A percentile compares a stretch with the other conserved stretches of the same genome.
Conservation (phyloP, 2,329 filamentous ascomycete species). For the Pseudopithomyces chartarum region DNA sequence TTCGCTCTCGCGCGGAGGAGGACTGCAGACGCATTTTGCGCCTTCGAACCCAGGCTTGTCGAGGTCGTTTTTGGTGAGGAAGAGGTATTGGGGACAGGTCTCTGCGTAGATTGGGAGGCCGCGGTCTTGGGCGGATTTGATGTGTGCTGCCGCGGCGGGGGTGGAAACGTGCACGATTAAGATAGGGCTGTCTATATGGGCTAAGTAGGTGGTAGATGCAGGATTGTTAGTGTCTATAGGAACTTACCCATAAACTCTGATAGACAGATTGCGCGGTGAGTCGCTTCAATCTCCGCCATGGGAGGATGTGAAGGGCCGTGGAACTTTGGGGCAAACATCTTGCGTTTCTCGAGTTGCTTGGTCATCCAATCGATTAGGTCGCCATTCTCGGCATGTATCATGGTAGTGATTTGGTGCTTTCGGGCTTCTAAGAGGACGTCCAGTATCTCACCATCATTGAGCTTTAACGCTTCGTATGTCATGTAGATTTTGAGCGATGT, state of each 20-base stretch:
- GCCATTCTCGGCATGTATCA: conserved; percentile 62
- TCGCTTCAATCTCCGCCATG: conserved; percentile 58
- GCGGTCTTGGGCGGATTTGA: conserved; percentile 55
- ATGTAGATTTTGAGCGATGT: conserved; percentile 52
- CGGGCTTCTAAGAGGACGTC: conserved; percentile 46
- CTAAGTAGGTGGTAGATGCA: neutral
- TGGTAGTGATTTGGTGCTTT: conserved; percentile 57
- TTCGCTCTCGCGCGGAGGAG: conserved; percentile 54
- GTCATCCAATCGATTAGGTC: conserved; percentile 62
- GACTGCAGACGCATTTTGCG: conserved; percentile 61
- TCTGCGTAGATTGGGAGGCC: conserved; percentile 59
- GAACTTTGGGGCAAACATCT: conserved; percentile 57
- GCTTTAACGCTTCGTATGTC: conserved; percentile 47
- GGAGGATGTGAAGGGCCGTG: conserved; percentile 57
- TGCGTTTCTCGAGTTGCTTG: conserved; percentile 55
- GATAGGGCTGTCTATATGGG: conserved; percentile 50
- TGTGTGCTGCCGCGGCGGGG: conserved; percentile 52
- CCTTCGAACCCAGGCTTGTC: conserved; percentile 59
- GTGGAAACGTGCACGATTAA: conserved; percentile 60
- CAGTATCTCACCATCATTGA: conserved; percentile 46
- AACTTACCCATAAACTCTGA: conserved; percentile 51
- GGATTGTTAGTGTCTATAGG: neutral
- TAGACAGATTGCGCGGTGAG: conserved; percentile 58
- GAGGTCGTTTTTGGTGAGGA: conserved; percentile 57
- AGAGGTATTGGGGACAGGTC: conserved; percentile 63